Percentiles rank a stretch among this genome's conserved stretches.
Conservation (phyloP, 2,329 filamentous ascomycete genomes). For the Colletotrichum cuscutae region DNA sequence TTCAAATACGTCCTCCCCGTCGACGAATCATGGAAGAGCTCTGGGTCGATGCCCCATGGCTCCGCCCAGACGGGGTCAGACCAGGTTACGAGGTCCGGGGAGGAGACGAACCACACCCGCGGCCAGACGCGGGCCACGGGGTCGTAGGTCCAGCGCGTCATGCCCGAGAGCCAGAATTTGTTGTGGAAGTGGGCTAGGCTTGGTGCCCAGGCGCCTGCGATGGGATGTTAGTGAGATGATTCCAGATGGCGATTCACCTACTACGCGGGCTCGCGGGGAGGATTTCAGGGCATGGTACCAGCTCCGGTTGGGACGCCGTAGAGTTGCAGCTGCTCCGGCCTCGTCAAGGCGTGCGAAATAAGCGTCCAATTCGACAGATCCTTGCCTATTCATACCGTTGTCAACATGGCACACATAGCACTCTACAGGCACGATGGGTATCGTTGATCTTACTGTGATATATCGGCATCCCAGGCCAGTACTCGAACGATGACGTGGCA, state of each 20-base stretch:
- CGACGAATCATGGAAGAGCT: constrained; percentile 33
- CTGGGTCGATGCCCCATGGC: constrained; percentile 29
- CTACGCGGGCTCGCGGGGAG: too few relatives aligned
- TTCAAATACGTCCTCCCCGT: constrained; percentile 35
- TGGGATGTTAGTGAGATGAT: background rate
- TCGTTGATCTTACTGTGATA: constrained; percentile 49
- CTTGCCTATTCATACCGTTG: constrained; percentile 42
- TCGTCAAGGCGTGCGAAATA: constrained; percentile 38
- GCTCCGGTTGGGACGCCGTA: constrained; percentile 18
- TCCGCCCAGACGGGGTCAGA: constrained; percentile 24
- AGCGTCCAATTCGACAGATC: constrained; percentile 53
- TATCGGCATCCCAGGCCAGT: constrained; percentile 62
- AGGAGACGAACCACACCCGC: constrained; percentile 38
- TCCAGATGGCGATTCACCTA: too few relatives aligned
- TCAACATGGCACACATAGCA: background rate
- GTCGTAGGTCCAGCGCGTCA: constrained; percentile 46
- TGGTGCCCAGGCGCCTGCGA: constrained; percentile 19
- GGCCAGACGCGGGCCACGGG: constrained; percentile 50
- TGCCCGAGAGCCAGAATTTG: constrained; percentile 35
- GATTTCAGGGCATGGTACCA: background rate
- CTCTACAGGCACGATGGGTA: too few relatives aligned
- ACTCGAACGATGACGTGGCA: constrained; percentile 65
- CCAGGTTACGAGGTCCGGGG: constrained; percentile 33
- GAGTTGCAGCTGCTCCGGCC: constrained; percentile 18
- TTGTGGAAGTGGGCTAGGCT: constrained; percentile 9